Percentiles rank a stretch among this genome's conserved stretches.
phyloP scores from a whole-genome alignment of 495 filamentous ascomycete genomes.

The Aspergillus nidulans region DNA sequence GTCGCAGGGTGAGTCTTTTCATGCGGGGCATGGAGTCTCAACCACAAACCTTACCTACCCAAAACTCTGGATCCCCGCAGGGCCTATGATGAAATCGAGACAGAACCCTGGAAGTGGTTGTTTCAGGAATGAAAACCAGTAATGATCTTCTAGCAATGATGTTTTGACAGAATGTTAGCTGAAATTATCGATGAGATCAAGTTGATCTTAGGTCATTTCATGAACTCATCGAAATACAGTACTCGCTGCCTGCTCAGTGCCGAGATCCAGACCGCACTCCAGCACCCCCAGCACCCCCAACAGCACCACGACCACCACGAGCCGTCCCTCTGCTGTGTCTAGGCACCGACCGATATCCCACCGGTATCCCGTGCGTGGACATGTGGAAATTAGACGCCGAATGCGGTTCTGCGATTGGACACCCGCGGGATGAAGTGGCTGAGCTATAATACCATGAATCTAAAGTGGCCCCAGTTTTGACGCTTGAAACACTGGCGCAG shows the following conservation, averaged over 20 bases:
- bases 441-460: not conserved
- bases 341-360: too few species aligned
- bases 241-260: too few species aligned
- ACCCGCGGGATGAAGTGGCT: not conserved
- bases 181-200: too few species aligned
- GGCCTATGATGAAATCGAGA: not conserved
- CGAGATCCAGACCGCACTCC: too few species aligned
- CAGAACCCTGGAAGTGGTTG: not conserved
- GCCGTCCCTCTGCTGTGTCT: too few species aligned
- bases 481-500: not conserved
- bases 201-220: too few species aligned
- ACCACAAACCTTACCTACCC: not conserved
- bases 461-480: not conserved
- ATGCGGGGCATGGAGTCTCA: not conserved
- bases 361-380: not conserved
- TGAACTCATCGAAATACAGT: too few species aligned
- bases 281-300: too few species aligned
- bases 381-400: not conserved
- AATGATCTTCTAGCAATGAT: too few species aligned
- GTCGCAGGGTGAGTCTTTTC: not conserved
- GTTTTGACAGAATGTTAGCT: too few species aligned
- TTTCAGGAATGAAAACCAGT: not conserved
- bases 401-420: not conserved
- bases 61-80: not conserved
- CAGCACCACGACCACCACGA: too few species aligned